Conservation (phyloP, 1,139 yeast genomes). For the Suhomyces atakaporum region DNA sequence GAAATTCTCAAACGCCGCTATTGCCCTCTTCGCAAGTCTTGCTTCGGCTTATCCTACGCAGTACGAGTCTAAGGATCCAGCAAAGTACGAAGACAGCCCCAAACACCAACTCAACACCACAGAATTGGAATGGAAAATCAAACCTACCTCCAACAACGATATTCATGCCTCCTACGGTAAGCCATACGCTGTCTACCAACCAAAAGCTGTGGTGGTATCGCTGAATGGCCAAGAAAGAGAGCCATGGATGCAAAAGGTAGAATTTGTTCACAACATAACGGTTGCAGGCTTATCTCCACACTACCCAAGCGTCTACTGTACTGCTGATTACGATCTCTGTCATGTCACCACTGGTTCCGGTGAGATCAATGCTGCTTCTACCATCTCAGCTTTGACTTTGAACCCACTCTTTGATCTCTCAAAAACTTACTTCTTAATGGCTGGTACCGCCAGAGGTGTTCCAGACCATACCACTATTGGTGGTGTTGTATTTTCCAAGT, state of each 20-base stretch:
- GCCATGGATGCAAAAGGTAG: slow-evolving; percentile 52
- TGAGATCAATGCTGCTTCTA: slow-evolving; percentile 66
- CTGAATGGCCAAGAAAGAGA: slow-evolving; percentile 58
- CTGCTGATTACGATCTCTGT: slow-evolving; percentile 54
- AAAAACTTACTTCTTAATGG: slow-evolving; percentile 60
- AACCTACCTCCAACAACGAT: slow-evolving; percentile 20
- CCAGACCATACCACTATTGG: slow-evolving; percentile 53
- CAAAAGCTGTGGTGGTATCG: slow-evolving; percentile 57
- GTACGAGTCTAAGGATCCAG: too few species aligned
- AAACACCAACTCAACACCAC: slow-evolving; percentile 24
- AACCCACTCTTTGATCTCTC: slow-evolving; percentile 59
- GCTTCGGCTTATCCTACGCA: slow-evolving; percentile 25
- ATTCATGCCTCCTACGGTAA: slow-evolving; percentile 31
- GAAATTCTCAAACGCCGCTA: slow-evolving; percentile 12
- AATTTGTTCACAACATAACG: slow-evolving; percentile 44
- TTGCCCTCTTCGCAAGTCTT: slow-evolving; percentile 15
- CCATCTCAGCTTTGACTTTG: slow-evolving; percentile 56
- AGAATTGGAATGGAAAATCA: slow-evolving; percentile 15
- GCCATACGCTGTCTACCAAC: slow-evolving; percentile 46
- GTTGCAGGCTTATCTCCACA: slow-evolving; percentile 67
- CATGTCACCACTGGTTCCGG: slow-evolving; percentile 70
- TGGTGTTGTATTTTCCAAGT: slow-evolving; percentile 61
- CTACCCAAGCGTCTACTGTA: slow-evolving; percentile 59
- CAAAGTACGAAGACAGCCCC: too few species aligned
- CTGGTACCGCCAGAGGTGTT: slow-evolving; percentile 70